Conservation (phyloP, 2,329 filamentous ascomycete genomes). For the Myotisia sp. region DNA sequence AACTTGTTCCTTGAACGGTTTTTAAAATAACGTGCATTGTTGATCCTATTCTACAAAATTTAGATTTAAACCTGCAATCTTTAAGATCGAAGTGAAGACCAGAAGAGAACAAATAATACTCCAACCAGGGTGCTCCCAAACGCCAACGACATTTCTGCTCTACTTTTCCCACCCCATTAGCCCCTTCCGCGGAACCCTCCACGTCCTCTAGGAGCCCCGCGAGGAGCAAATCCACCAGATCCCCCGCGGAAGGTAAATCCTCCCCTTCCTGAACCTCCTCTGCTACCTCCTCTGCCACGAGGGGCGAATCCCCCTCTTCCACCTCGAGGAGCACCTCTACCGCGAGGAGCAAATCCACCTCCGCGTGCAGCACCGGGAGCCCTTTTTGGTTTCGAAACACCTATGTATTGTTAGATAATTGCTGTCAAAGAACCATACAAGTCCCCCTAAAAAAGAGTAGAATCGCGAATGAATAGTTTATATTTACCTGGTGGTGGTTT, state of each 20-base stretch:
- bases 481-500: conserved; percentile 53
- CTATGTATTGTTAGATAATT: conserved; percentile 24
- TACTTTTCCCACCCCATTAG: conserved; percentile 4
- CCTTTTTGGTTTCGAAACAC: conserved; percentile 56
- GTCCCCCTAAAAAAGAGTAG: not conserved
- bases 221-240: conserved; percentile 23
- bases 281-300: conserved; percentile 31
- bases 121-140: conserved; percentile 11
- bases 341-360: conserved; percentile 26
- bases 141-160: conserved; percentile 11
- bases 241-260: conserved; percentile 34
- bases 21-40: too few relatives aligned
- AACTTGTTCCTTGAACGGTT: too few relatives aligned
- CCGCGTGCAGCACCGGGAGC: conserved; percentile 46
- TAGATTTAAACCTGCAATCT: too few relatives aligned
- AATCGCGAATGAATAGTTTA: conserved; percentile 6
- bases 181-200: conserved; percentile 21
- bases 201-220: conserved; percentile 21
- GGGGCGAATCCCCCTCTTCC: conserved; percentile 39
- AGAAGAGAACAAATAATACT: too few relatives aligned
- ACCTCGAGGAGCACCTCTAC: conserved; percentile 31
- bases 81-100: too few relatives aligned
- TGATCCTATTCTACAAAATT: too few relatives aligned
- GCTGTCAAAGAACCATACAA: too few relatives aligned
- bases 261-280: conserved; percentile 25